Conservation (phyloP, 768 basidiomycete species). For the Boletus huronensis region DNA sequence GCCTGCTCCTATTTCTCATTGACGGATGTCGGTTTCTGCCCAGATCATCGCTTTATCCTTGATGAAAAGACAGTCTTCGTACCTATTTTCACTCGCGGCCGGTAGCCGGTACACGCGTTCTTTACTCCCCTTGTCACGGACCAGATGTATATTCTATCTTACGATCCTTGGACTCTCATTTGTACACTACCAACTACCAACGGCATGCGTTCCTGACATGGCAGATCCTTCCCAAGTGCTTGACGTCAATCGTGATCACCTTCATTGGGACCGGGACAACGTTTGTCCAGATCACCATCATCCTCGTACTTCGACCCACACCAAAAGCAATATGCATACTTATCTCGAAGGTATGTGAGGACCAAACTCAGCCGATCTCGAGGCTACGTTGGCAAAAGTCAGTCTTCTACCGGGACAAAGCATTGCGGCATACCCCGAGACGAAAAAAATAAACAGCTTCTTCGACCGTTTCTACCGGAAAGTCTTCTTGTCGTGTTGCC, state of each 20-base stretch:
- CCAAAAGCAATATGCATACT: slow-evolving; percentile 83
- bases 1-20: slow-evolving; percentile 25
- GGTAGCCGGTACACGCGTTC: slow-evolving; percentile 8
- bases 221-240: background rate
- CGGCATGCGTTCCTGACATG: slow-evolving; percentile 20
- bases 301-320: slow-evolving; percentile 75
- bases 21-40: slow-evolving; percentile 3
- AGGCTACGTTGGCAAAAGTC: slow-evolving; percentile 45
- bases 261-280: slow-evolving; percentile 76
- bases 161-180: slow-evolving; percentile 26
- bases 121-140: slow-evolving; percentile 17
- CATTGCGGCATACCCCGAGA: slow-evolving; percentile 47
- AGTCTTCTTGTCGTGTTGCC: slow-evolving; percentile 33
- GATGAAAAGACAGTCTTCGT: background rate
- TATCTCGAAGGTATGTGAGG: slow-evolving; percentile 68
- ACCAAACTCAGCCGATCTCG: slow-evolving; percentile 65
- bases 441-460: slow-evolving; percentile 66
- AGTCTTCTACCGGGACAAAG: slow-evolving; percentile 10
- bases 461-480: slow-evolving; percentile 54
- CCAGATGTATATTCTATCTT: slow-evolving; percentile 17
- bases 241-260: slow-evolving; percentile 70
- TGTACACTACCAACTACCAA: slow-evolving; percentile 32
- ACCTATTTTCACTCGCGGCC: background rate
- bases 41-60: background rate
- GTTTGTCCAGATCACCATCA: slow-evolving; percentile 51